Evolutionary conservation across 805 yeast species (phyloP).

Genomic region (Wickerhamiella spandovensis): DNA sequence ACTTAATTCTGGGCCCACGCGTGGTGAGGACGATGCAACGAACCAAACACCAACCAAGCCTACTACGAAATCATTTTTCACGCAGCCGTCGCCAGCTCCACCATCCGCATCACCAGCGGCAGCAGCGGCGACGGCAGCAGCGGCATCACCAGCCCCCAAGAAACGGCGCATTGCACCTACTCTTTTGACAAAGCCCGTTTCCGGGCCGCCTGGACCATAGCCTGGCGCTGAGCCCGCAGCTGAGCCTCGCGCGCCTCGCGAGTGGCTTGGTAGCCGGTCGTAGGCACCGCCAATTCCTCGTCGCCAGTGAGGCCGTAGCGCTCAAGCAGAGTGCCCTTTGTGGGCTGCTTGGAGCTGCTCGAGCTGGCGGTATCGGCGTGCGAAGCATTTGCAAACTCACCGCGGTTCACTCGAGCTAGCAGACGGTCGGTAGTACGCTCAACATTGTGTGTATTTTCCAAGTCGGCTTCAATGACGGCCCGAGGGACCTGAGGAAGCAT

Average conservation of each 20-base stretch:
- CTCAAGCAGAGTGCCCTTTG: slow-evolving; percentile 22
- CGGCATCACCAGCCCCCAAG: neutral
- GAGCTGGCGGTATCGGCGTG: neutral
- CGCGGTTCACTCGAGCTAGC: slow-evolving; percentile 42
- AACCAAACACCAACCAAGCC: no score
- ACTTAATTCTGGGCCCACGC: no score
- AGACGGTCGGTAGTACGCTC: slow-evolving; percentile 66
- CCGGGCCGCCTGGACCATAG: slow-evolving; percentile 51
- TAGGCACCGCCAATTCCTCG: neutral
- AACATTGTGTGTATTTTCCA: slow-evolving; percentile 55
- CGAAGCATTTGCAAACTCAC: slow-evolving; percentile 28
- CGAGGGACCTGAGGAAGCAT: slow-evolving; percentile 61
- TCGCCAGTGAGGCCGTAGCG: slow-evolving; percentile 31
- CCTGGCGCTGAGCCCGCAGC: slow-evolving; percentile 37
- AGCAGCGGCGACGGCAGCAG: no score
- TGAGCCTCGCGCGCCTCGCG: slow-evolving; percentile 32
- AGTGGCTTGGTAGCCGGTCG: slow-evolving; percentile 29
- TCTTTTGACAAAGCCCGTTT: slow-evolving; percentile 16
- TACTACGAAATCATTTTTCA: no score
- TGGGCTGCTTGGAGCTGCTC: slow-evolving; percentile 13
- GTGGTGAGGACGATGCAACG: no score
- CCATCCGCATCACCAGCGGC: no score
- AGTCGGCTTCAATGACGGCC: slow-evolving; percentile 60
- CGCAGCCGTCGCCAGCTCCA: no score
- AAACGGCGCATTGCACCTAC: neutral